Conservation (phyloP, 2,329 filamentous ascomycete genomes). For the Sporothrix pseudoabietina region DNA sequence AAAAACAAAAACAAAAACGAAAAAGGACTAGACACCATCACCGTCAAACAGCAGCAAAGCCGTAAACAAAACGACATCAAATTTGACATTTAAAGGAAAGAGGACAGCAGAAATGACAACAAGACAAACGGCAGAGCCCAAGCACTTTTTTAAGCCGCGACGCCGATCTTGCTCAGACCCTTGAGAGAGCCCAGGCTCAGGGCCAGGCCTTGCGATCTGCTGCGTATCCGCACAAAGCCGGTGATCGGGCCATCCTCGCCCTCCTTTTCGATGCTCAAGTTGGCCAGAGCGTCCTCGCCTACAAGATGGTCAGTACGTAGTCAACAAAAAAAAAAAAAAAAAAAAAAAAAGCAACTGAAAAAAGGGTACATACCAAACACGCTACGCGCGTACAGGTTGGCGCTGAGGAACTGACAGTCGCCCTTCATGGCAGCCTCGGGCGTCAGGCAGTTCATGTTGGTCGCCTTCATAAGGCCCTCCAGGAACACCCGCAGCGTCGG, state of each 20-base stretch:
- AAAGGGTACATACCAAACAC: conserved; percentile 83
- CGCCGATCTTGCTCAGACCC: conserved; percentile 81
- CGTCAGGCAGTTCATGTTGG: conserved; percentile 97
- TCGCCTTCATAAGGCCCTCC: conserved; percentile 92
- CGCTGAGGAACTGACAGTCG: conserved; percentile 96
- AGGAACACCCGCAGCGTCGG: conserved; percentile 90
- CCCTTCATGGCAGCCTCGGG: conserved; percentile 95
- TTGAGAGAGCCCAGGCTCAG: conserved; percentile 93
- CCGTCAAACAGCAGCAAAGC: conserved; percentile 7
- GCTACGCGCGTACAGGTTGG: conserved; percentile 93
- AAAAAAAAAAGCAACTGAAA: not conserved
- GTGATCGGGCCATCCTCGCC: conserved; percentile 93
- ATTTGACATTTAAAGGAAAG: not conserved
- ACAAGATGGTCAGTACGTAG: conserved; percentile 20
- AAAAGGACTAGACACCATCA: conserved; percentile 10
- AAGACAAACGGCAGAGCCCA: not conserved
- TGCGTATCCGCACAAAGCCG: conserved; percentile 96
- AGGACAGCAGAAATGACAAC: not conserved
- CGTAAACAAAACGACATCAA: conserved; percentile 6
- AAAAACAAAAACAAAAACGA: conserved; percentile 2
- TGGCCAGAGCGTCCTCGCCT: conserved; percentile 98
- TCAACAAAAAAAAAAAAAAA: not conserved
- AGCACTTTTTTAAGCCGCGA: conserved; percentile 40
- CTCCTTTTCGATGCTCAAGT: conserved; percentile 96
- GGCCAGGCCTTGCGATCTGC: conserved; percentile 91